Evolutionary conservation across 163 green algal species (phyloP).

Genomic region (Scenedesmus sp.): DNA sequence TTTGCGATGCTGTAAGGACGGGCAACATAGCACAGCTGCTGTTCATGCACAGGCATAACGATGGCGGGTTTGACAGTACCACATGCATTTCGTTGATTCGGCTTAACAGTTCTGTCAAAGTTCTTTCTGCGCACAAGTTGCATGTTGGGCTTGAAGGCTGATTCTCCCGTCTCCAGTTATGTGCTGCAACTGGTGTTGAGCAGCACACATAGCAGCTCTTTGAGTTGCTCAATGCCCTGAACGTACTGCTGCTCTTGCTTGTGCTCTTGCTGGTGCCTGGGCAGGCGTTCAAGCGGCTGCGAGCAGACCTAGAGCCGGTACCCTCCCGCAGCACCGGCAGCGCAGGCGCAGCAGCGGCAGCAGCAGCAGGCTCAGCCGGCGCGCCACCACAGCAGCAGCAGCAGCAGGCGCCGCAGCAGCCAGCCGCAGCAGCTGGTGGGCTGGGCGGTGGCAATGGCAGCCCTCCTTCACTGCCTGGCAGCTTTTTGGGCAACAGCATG

Average conservation of each 20-base stretch:
- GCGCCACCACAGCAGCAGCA: neutral
- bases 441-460: neutral
- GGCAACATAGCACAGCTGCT: no score
- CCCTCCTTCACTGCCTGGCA: conserved; percentile 34
- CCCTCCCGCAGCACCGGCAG: neutral
- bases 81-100: no score
- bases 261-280: neutral
- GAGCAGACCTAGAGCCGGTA: conserved; percentile 4
- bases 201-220: neutral
- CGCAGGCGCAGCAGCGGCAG: neutral
- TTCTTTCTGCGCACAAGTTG: no score
- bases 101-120: no score
- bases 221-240: neutral
- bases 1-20: neutral
- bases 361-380: neutral
- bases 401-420: neutral
- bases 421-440: neutral
- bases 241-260: neutral
- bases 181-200: no score
- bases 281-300: conserved; percentile 42
- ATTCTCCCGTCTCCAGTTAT: no score
- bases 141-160: no score
- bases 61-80: no score
- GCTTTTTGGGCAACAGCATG: conserved; percentile 40
- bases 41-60: no score